Percentiles rank a stretch among this genome's conserved stretches.
These are phyloP conservation scores for Penium margaritaceum DNA, from an alignment of 139 green algal genomes.

Conservation along the genomic window DNA sequence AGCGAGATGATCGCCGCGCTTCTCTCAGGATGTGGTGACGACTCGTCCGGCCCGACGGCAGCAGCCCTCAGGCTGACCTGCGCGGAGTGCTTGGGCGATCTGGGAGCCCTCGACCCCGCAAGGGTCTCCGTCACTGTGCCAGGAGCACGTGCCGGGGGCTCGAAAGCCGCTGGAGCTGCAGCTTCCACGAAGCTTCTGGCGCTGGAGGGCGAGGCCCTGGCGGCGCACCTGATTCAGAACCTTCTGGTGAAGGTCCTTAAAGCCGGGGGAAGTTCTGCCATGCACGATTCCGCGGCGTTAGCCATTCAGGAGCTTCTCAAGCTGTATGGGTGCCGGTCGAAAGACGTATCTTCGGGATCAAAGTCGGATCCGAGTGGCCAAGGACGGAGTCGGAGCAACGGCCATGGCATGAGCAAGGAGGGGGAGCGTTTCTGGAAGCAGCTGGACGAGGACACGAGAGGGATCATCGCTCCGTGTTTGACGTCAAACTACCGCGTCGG, in stretches of 20 bases:
- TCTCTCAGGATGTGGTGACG: slow-evolving; percentile 36
- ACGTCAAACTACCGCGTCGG: slow-evolving; percentile 34
- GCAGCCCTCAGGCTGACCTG: slow-evolving; percentile 30
- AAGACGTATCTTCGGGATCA: no score
- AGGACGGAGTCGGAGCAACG: neutral
- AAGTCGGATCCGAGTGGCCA: neutral
- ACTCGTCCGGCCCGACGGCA: slow-evolving; percentile 5
- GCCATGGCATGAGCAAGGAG: neutral
- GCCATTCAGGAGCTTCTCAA: slow-evolving; percentile 65
- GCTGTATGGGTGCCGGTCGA: slow-evolving; percentile 28
- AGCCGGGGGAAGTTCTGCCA: slow-evolving; percentile 59
- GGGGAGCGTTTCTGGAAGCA: neutral
- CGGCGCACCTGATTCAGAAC: slow-evolving; percentile 32
- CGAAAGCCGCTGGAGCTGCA: slow-evolving; percentile 2
- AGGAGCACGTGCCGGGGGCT: neutral
- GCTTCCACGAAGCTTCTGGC: slow-evolving; percentile 4
- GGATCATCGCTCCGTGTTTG: slow-evolving; percentile 30
- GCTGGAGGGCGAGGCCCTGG: slow-evolving; percentile 23
- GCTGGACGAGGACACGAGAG: neutral
- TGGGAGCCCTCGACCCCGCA: slow-evolving; percentile 47
- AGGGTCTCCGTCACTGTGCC: slow-evolving; percentile 13
- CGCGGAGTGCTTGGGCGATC: slow-evolving; percentile 46
- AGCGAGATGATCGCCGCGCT: slow-evolving; percentile 23
- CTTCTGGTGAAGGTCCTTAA: slow-evolving; percentile 77
- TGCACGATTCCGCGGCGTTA: slow-evolving; percentile 67